A percentile compares a stretch with the other conserved stretches of the same genome.
Conservation (phyloP, 768 basidiomycete species). For the Naematelia aurantialba region DNA sequence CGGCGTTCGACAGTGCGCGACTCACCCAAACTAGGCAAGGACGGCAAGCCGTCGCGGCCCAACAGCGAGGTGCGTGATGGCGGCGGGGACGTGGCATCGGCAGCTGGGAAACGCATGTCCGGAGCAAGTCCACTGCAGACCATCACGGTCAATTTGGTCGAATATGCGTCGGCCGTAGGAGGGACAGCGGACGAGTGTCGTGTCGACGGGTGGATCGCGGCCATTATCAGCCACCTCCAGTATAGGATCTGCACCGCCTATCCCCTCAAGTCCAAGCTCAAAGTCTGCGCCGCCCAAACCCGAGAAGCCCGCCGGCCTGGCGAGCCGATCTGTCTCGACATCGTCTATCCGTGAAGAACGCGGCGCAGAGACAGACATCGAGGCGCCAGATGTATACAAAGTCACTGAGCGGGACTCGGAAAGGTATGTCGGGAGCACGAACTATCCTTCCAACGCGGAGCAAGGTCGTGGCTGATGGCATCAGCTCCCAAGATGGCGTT, state of each 20-base stretch:
- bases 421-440: background rate
- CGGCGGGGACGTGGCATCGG: background rate
- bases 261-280: conserved; percentile 16
- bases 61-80: conserved; percentile 24
- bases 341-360: conserved; percentile 11
- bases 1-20: conserved; percentile 20
- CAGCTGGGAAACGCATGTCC: conserved; percentile 3
- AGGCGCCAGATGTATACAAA: background rate
- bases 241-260: conserved; percentile 18
- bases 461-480: background rate
- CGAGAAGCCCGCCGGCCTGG: conserved; percentile 11
- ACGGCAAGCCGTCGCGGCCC: conserved; percentile 14
- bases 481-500: conserved; percentile 5
- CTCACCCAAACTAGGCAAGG: conserved; percentile 10
- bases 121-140: conserved; percentile 20
- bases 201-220: background rate
- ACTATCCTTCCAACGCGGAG: background rate
- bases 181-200: background rate
- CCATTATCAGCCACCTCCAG: background rate
- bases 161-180: conserved; percentile 25
- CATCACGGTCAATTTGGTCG: conserved; percentile 38
- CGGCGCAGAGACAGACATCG: conserved; percentile 1
- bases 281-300: conserved; percentile 22
- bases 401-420: conserved; percentile 1
- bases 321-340: conserved; percentile 7